Percentiles rank a stretch among this genome's conserved stretches.
Evolutionary conservation across 2,329 filamentous ascomycete species (phyloP).

Genomic region (Rhynchosporium agropyri): DNA sequence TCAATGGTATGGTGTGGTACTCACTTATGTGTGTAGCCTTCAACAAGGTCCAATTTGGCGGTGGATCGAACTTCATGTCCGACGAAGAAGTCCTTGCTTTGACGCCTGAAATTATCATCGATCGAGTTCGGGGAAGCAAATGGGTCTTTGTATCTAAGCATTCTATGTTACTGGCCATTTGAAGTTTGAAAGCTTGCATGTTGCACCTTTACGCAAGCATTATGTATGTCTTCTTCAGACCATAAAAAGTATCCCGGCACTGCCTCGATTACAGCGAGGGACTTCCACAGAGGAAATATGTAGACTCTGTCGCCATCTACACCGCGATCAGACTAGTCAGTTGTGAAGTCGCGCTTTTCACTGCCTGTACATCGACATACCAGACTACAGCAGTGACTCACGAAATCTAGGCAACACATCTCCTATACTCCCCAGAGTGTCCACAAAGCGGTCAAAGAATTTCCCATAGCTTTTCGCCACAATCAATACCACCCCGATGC

Average conservation of each 20-base stretch:
- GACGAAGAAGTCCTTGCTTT: slow-evolving; percentile 45
- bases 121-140: slow-evolving; percentile 49
- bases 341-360: slow-evolving; percentile 50
- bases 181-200: slow-evolving; percentile 49
- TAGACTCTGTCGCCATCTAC: slow-evolving; percentile 45
- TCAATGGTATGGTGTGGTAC: slow-evolving; percentile 49
- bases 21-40: slow-evolving; percentile 50
- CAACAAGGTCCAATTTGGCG: slow-evolving; percentile 49
- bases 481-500: slow-evolving; percentile 24
- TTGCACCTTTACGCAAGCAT: slow-evolving; percentile 46
- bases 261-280: not conserved
- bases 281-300: slow-evolving; percentile 12
- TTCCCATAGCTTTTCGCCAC: slow-evolving; percentile 17
- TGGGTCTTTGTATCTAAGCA: slow-evolving; percentile 54
- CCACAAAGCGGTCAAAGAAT: slow-evolving; percentile 25
- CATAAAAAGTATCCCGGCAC: not conserved
- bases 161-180: slow-evolving; percentile 52
- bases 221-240: slow-evolving; percentile 14
- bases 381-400: too few relatives aligned
- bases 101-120: slow-evolving; percentile 44
- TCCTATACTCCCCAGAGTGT: slow-evolving; percentile 25
- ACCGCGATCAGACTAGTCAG: slow-evolving; percentile 48
- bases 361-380: slow-evolving; percentile 49
- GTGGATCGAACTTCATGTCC: slow-evolving; percentile 52
- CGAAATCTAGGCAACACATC: too few relatives aligned